Evolutionary conservation across 192 early-diverging fungal species (phyloP).

Genomic region (Entomortierella lignicola): DNA sequence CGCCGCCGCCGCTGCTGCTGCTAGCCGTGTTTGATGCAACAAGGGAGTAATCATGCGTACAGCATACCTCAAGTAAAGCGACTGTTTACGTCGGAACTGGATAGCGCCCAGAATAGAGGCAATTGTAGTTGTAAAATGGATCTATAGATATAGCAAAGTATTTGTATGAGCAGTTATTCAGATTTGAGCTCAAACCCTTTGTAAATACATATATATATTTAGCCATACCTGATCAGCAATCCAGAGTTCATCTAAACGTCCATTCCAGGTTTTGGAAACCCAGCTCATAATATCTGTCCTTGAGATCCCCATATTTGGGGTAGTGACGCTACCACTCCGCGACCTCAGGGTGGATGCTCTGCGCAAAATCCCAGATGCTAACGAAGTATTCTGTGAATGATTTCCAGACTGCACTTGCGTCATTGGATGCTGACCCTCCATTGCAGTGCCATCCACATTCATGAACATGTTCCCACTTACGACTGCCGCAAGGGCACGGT

Average conservation of each 20-base stretch:
- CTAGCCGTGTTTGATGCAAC: constrained; percentile 51
- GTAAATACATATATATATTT: not conserved
- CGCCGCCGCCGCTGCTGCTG: constrained; percentile 32
- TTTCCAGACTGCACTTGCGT: constrained; percentile 19
- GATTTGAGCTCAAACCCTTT: not conserved
- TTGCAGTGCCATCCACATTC: constrained; percentile 11
- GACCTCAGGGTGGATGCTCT: constrained; percentile 43
- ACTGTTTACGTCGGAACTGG: constrained; percentile 72
- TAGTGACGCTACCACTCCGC: constrained; percentile 31
- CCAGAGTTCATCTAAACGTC: constrained; percentile 51
- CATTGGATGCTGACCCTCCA: constrained; percentile 22
- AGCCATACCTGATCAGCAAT: constrained; percentile 33
- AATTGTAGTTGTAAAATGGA: constrained; percentile 63
- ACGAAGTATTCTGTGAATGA: constrained; percentile 21
- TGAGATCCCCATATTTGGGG: constrained; percentile 21
- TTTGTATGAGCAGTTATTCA: not conserved
- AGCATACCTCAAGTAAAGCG: constrained; percentile 77
- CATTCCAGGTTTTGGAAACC: constrained; percentile 42
- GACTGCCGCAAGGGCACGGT: constrained; percentile 39
- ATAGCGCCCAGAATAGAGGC: constrained; percentile 69
- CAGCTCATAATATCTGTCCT: constrained; percentile 50
- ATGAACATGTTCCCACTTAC: constrained; percentile 43
- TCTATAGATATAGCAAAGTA: constrained; percentile 17
- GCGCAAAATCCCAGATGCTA: constrained; percentile 31
- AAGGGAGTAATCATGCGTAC: constrained; percentile 57